Evolutionary conservation across 345 rosid genomes (phyloP).

Genomic region (Bruguiera parviflora): DNA sequence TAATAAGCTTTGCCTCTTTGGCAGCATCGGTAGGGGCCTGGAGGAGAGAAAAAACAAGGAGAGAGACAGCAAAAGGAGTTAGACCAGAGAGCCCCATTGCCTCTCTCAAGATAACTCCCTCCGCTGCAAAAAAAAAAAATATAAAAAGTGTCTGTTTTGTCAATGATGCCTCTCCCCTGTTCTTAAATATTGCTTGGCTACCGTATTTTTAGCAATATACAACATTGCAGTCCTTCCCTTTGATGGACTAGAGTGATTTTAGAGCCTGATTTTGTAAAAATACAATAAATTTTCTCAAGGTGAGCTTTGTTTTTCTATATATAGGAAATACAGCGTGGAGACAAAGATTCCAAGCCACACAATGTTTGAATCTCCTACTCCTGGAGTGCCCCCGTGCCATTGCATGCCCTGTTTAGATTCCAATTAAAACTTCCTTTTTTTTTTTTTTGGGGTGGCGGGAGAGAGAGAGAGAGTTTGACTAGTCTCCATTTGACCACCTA

Average conservation of each 20-base stretch:
- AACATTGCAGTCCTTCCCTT: too few species aligned
- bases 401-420: too few species aligned
- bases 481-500: too few species aligned
- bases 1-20: neutral
- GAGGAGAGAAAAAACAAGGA: neutral
- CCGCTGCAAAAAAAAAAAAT: neutral
- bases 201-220: neutral
- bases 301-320: too few species aligned
- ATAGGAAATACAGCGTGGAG: too few species aligned
- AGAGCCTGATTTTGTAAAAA: neutral
- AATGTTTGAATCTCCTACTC: too few species aligned
- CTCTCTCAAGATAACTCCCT: neutral
- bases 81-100: neutral
- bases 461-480: too few species aligned
- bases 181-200: neutral
- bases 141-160: neutral
- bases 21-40: neutral
- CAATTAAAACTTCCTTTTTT: too few species aligned
- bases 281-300: too few species aligned
- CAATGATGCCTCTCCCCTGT: neutral
- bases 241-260: neutral
- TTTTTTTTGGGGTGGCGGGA: too few species aligned
- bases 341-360: too few species aligned
- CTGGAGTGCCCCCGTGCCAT: too few species aligned
- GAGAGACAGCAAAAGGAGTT: neutral